These are phyloP conservation scores for Artemisia argyi DNA, from an alignment of 129 eudicot species.

Conservation along the genomic window DNA sequence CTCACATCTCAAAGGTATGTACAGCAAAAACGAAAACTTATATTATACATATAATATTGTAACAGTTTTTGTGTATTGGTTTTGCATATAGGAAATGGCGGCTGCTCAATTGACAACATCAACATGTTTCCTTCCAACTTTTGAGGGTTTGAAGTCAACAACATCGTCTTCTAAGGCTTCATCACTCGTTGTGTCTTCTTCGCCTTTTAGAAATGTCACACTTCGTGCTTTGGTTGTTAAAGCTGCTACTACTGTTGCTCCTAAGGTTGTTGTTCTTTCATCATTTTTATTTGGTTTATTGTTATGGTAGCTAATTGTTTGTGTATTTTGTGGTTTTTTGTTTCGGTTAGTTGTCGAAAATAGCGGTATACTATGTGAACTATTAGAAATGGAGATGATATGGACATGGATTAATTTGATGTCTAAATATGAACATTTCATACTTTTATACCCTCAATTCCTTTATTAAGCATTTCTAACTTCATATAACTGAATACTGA, in stretches of 20 bases:
- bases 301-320: no score
- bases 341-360: no score
- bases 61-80: not conserved
- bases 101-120: constrained; percentile 74
- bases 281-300: no score
- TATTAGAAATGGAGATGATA: no score
- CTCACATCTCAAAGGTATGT: no score
- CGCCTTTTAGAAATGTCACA: constrained; percentile 41
- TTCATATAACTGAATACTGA: no score
- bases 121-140: constrained; percentile 50
- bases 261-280: constrained; percentile 50
- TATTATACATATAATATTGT: not conserved
- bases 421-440: no score
- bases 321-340: no score
- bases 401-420: no score
- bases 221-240: constrained; percentile 65
- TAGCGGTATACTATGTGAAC: no score
- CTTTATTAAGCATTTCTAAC: no score
- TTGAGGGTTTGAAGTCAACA: constrained; percentile 60
- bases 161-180: constrained; percentile 32
- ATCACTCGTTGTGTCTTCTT: constrained; percentile 46
- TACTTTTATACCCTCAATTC: no score
- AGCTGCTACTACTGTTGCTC: constrained; percentile 87
- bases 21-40: not conserved
- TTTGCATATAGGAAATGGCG: constrained; percentile 58